Evolutionary conservation across 208 protist genomes (phyloP).

Genomic region (Novymonas esmeraldas): DNA sequence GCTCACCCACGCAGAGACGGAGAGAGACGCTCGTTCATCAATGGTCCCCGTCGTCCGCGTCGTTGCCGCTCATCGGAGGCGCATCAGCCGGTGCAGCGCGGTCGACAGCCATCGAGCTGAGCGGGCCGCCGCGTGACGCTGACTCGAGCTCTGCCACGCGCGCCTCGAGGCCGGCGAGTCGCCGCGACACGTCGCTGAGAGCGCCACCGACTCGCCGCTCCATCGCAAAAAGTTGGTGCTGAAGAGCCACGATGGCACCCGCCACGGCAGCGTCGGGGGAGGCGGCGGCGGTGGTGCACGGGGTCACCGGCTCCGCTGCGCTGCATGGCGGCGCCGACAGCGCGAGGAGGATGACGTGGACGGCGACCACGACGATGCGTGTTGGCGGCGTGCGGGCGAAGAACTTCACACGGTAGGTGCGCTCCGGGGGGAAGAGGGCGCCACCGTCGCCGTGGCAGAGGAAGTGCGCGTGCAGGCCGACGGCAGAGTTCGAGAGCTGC

Average conservation of each 20-base stretch:
- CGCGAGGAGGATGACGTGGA: conserved; percentile 11
- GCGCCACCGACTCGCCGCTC: conserved; percentile 11
- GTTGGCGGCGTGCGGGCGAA: conserved; percentile 13
- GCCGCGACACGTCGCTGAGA: conserved; percentile 1
- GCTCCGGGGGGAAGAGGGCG: conserved; percentile 12
- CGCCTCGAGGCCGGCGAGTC: not conserved
- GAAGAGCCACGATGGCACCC: not conserved
- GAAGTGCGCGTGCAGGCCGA: conserved; percentile 15
- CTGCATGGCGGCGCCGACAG: not conserved
- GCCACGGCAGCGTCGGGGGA: not conserved
- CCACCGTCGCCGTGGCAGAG: conserved; percentile 19
- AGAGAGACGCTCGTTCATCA: no score
- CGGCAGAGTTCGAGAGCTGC: conserved; percentile 11
- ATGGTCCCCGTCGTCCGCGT: no score
- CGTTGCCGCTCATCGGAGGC: not conserved
- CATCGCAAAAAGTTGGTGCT: conserved; percentile 12
- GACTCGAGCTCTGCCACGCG: conserved; percentile 5
- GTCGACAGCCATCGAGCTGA: not conserved
- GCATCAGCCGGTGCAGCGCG: not conserved
- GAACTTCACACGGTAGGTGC: conserved; percentile 22
- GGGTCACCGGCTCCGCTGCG: no score
- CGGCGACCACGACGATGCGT: conserved; percentile 1
- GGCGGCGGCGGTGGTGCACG: not conserved
- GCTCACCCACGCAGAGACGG: no score
- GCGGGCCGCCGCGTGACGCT: not conserved